These are phyloP conservation scores for Hibiscus mutabilis DNA, from an alignment of 345 rosid genomes.

Conservation along the genomic window DNA sequence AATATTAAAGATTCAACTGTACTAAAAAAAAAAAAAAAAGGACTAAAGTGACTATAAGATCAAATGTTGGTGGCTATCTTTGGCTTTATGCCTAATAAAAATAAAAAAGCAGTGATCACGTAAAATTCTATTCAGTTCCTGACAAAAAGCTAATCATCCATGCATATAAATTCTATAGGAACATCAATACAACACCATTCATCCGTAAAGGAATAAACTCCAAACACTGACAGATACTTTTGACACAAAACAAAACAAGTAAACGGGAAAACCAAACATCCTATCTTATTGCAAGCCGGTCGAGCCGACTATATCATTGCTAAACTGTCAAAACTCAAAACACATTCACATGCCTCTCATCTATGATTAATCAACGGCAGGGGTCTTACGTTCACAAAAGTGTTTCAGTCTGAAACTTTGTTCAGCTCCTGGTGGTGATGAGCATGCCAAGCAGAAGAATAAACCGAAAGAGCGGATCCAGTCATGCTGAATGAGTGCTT, in stretches of 20 bases:
- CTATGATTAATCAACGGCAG: neutral
- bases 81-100: too few species aligned
- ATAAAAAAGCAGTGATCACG: neutral
- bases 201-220: neutral
- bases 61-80: too few species aligned
- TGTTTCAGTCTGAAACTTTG: constrained; percentile 19
- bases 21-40: too few species aligned
- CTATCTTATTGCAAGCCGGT: neutral
- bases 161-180: neutral
- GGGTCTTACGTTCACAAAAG: neutral
- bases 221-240: neutral
- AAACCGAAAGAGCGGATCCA: constrained; percentile 56
- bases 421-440: constrained; percentile 19
- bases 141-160: neutral
- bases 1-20: too few species aligned
- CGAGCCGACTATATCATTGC: neutral
- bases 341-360: neutral
- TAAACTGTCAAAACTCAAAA: neutral
- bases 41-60: too few species aligned
- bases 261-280: neutral
- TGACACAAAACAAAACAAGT: neutral
- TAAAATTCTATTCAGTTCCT: neutral
- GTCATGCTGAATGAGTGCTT: constrained; percentile 52
- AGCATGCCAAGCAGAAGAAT: constrained; percentile 26
- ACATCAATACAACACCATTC: constrained; percentile 1